Conservation (phyloP, 495 filamentous ascomycete genomes). For the Penicillium odoratum region DNA sequence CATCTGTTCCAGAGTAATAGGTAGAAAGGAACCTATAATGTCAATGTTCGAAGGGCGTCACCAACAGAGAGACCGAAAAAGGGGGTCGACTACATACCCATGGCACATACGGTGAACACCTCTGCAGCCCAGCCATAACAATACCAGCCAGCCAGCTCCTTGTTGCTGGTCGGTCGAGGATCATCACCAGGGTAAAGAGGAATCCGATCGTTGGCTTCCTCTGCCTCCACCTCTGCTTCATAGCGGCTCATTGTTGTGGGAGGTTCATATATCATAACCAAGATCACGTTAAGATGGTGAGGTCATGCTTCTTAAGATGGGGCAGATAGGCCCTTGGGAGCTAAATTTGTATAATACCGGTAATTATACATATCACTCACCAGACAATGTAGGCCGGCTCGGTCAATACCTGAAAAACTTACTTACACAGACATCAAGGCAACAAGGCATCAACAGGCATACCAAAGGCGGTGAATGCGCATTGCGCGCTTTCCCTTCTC, state of each 20-base stretch:
- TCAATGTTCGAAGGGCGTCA: slow-evolving; percentile 5
- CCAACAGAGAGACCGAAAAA: slow-evolving; percentile 4
- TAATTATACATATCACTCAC: not conserved
- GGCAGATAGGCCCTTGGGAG: not conserved
- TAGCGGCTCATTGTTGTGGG: slow-evolving; percentile 23
- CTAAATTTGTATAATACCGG: not conserved
- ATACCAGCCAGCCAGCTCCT: slow-evolving; percentile 93
- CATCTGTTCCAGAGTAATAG: slow-evolving; percentile 92
- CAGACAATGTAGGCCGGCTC: not conserved
- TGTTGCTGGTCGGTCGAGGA: slow-evolving; percentile 78
- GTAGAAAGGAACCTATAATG: slow-evolving; percentile 80
- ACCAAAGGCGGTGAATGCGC: slow-evolving; percentile 28
- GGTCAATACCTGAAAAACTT: not conserved
- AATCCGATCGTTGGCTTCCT: slow-evolving; percentile 13
- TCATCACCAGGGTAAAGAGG: slow-evolving; percentile 78
- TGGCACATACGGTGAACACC: slow-evolving; percentile 89
- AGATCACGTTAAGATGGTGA: slow-evolving; percentile 11
- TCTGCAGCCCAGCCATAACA: slow-evolving; percentile 97
- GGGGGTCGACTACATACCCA: slow-evolving; percentile 54
- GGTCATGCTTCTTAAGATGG: slow-evolving; percentile 13
- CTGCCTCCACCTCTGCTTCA: slow-evolving; percentile 16
- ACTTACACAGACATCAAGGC: slow-evolving; percentile 21
- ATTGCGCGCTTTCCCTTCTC: slow-evolving; percentile 24
- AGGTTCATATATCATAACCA: not conserved
- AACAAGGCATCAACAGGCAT: slow-evolving; percentile 20